Percentiles rank a stretch among this genome's conserved stretches.
phyloP scores from a whole-genome alignment of 768 basidiomycete genomes.

The Goffeauzyma gilvescens region DNA sequence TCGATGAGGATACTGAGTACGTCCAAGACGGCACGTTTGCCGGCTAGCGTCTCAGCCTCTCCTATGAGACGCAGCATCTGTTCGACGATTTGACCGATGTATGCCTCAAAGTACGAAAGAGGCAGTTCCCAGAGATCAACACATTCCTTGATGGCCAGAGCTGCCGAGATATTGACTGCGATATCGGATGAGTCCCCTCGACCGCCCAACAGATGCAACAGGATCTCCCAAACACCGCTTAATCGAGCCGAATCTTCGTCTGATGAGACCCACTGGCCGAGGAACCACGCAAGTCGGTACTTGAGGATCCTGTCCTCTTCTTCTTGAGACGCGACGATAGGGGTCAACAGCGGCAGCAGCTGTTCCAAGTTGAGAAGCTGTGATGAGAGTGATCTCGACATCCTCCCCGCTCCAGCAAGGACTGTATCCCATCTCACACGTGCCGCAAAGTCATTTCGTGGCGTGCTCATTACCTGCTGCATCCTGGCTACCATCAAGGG shows the following conservation, averaged over 20 bases:
- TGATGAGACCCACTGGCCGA: slow-evolving; percentile 60
- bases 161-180: slow-evolving; percentile 72
- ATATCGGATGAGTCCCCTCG: slow-evolving; percentile 52
- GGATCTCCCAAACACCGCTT: slow-evolving; percentile 55
- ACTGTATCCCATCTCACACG: slow-evolving; percentile 25
- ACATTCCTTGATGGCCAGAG: slow-evolving; percentile 58
- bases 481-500: slow-evolving; percentile 7
- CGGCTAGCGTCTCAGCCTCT: slow-evolving; percentile 22
- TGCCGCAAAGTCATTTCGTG: slow-evolving; percentile 12
- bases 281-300: slow-evolving; percentile 82
- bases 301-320: slow-evolving; percentile 61
- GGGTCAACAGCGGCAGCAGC: slow-evolving; percentile 6
- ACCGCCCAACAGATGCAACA: slow-evolving; percentile 53
- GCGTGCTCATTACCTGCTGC: slow-evolving; percentile 3
- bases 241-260: slow-evolving; percentile 44
- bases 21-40: slow-evolving; percentile 26
- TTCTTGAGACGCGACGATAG: not conserved
- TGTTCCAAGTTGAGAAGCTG: slow-evolving; percentile 8
- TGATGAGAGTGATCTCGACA: slow-evolving; percentile 9
- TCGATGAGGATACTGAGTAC: slow-evolving; percentile 28
- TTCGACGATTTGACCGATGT: slow-evolving; percentile 19
- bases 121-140: slow-evolving; percentile 40
- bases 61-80: slow-evolving; percentile 21
- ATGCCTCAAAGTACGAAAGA: slow-evolving; percentile 24
- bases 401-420: slow-evolving; percentile 26